Evolutionary conservation across 106 monocot species (phyloP), one percentile per base, ranked within the genome.

Genomic region (Hemerocallis citrina): DNA sequence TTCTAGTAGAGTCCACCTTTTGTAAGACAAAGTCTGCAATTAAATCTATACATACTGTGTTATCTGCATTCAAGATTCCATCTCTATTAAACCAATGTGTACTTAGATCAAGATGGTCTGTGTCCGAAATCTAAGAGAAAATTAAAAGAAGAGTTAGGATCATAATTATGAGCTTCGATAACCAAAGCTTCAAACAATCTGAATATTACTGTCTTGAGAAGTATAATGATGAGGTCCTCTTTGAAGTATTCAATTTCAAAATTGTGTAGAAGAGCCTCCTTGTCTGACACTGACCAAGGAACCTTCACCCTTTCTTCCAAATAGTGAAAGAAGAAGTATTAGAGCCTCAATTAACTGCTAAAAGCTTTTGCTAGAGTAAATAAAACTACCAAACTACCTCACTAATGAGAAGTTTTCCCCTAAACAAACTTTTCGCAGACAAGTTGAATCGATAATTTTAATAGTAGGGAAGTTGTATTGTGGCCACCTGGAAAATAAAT

Each of bases 251-350:
- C 91, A 16, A 96, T 54, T 74, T 84, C 87, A 72, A 84, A 87
- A 57, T 84, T 81, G 64, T 96, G 96, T 11, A 96, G 61, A 67
- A 96, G 66, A 64, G 72, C 87, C 40, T 96, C 96, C 61, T 91
- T 81, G 17, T 91, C 96, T 33, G 87, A 78, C 32, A 96, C 65
- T 70, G 96, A 91, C 96, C 96, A 96, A 14, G 96, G 78, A 79
- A 84, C 86, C 72, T 96, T 96, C 84, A 91, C 62, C 64, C 96
- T 96, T 96, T 84, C 95, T 90, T 90, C 80, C 90, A 76, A 78
- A 74, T 32, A 75, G 68, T 58, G 61, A 61, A 66, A 48, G 13
- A 46, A 71, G 17, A 79, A 74, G n/a, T 38, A 46, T 59, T 71
- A 55, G 69, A 37, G 35, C 61, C 33, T 42, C 23, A 73, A n/a